phyloP scores from a whole-genome alignment of 2,329 filamentous ascomycete genomes.

The Aureobasidium vineae region DNA sequence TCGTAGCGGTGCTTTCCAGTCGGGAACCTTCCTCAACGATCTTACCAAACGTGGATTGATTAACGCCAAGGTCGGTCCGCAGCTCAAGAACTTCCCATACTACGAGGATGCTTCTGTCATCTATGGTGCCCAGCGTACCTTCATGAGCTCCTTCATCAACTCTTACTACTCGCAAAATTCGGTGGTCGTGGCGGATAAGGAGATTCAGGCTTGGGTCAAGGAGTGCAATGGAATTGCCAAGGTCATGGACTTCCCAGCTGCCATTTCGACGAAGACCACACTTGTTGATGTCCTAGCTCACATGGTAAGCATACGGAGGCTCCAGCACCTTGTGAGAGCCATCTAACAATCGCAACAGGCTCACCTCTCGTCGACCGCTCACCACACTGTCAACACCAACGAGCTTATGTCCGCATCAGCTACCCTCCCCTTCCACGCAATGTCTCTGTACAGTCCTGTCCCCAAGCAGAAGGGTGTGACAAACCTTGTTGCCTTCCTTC shows the following conservation, averaged over 20 bases:
- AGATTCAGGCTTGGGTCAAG: slow-evolving; percentile 9
- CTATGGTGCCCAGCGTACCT: neutral
- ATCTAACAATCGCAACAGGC: neutral
- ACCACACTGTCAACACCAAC: slow-evolving; percentile 18
- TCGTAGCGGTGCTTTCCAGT: slow-evolving; percentile 12
- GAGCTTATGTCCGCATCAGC: slow-evolving; percentile 11
- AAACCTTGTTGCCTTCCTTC: neutral
- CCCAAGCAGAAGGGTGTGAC: neutral
- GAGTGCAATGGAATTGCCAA: slow-evolving; percentile 10
- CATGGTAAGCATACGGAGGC: neutral
- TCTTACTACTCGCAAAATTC: neutral
- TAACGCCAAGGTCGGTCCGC: neutral
- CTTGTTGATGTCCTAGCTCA: slow-evolving; percentile 2
- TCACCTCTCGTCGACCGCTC: neutral
- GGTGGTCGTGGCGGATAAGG: neutral
- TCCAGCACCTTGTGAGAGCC: neutral
- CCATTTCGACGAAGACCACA: neutral
- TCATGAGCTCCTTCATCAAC: slow-evolving; percentile 14
- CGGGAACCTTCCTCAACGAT: neutral
- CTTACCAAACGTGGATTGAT: slow-evolving; percentile 6
- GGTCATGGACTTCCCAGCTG: slow-evolving; percentile 1
- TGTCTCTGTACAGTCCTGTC: neutral
- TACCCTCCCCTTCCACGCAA: slow-evolving; percentile 2
- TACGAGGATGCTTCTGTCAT: slow-evolving; percentile 15
- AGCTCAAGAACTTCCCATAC: slow-evolving; percentile 4